A percentile compares a stretch with the other conserved stretches of the same genome.
Evolutionary conservation across 345 rosid genomes (phyloP).

Genomic region (Cardamine occulta): DNA sequence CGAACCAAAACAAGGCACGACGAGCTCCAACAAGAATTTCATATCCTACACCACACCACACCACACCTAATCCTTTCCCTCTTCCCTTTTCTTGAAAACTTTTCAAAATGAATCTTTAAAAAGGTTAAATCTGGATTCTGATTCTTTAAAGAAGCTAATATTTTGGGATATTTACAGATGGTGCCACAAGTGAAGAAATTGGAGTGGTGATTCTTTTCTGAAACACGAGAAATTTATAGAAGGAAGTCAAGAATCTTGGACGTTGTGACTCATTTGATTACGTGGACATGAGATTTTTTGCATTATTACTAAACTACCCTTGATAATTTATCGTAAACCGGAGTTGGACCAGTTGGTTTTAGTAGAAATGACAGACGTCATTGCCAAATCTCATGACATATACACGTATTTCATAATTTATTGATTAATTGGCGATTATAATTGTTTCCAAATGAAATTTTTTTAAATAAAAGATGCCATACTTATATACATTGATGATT

Average conservation of each 20-base stretch:
- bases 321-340: not conserved
- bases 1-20: conserved; percentile 55
- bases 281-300: conserved; percentile 19
- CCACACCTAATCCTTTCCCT: conserved; percentile 9
- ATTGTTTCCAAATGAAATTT: not conserved
- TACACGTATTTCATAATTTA: not conserved
- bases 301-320: conserved; percentile 13
- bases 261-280: conserved; percentile 26
- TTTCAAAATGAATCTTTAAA: not conserved
- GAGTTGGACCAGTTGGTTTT: not conserved
- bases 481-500: not conserved
- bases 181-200: not conserved
- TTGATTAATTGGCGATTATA: not conserved
- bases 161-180: conserved; percentile 12
- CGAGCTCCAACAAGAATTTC: conserved; percentile 58
- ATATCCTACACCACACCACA: conserved; percentile 42
- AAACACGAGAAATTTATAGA: conserved; percentile 31
- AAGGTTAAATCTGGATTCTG: not conserved
- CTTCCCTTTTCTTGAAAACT: not conserved
- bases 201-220: conserved; percentile 9
- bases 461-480: not conserved
- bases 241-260: not conserved
- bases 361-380: not conserved
- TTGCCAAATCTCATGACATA: not conserved
- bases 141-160: not conserved